A percentile compares a stretch with the other conserved stretches of the same genome.
These are phyloP conservation scores for Zoysia japonica DNA, from an alignment of 176 grass and related monocot species.

Conservation along the genomic window DNA sequence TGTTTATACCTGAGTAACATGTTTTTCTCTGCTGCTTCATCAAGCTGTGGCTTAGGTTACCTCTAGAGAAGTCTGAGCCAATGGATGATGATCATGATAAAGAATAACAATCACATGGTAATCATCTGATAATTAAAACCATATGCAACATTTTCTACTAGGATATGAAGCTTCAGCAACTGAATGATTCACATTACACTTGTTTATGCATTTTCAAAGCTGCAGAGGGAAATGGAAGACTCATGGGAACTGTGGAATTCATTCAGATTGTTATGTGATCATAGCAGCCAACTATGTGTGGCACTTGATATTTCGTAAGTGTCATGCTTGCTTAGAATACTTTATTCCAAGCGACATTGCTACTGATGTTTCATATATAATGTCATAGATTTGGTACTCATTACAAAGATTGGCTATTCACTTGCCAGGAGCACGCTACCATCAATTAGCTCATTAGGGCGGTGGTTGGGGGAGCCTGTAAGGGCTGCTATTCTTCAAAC, in stretches of 20 bases:
- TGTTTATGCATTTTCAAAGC: conserved; percentile 19
- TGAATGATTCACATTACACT: neutral
- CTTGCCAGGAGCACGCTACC: conserved; percentile 80
- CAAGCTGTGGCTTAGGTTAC: conserved; percentile 99
- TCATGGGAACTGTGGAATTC: conserved; percentile 98
- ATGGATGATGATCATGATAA: conserved; percentile 53
- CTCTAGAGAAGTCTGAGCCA: conserved; percentile 64
- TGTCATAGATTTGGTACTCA: conserved; percentile 38
- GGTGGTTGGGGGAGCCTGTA: conserved; percentile 98
- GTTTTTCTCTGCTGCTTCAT: conserved; percentile 21
- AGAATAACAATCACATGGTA: conserved; percentile 40
- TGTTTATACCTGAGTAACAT: conserved; percentile 28
- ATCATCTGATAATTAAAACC: neutral
- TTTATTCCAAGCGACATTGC: conserved; percentile 21
- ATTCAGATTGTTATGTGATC: conserved; percentile 86
- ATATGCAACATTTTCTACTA: conserved; percentile 7
- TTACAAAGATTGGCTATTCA: conserved; percentile 44
- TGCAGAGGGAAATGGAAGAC: conserved; percentile 67
- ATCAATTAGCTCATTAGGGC: conserved; percentile 69
- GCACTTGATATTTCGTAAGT: conserved; percentile 93
- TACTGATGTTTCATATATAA: conserved; percentile 23
- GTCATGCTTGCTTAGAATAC: neutral
- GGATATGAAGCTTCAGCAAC: neutral
- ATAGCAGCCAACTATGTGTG: conserved; percentile 76
- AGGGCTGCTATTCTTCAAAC: conserved; percentile 83